Conservation (phyloP, 169 alveolate species). For the Plasmodium berghei region DNA sequence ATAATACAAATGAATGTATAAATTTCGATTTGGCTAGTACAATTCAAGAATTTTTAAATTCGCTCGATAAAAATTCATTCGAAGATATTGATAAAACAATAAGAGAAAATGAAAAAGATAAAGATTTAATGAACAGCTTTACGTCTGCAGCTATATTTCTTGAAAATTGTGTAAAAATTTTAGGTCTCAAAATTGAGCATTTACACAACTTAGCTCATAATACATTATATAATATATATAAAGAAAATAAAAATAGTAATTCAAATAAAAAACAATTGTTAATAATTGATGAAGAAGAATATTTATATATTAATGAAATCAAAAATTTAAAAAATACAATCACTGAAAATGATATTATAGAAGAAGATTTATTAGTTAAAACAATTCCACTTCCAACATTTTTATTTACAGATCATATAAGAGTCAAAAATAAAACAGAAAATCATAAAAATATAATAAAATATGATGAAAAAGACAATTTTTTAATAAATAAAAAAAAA, state of each 20-base stretch:
- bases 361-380: constrained; percentile 51
- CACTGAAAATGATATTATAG: constrained; percentile 22
- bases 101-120: constrained; percentile 26
- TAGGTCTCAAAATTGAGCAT: constrained; percentile 66
- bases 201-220: constrained; percentile 72
- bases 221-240: constrained; percentile 55
- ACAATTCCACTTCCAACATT: constrained; percentile 67
- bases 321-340: constrained; percentile 24
- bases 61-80: constrained; percentile 37
- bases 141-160: constrained; percentile 73
- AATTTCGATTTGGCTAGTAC: constrained; percentile 65
- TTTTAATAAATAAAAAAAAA: background rate
- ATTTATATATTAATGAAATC: constrained; percentile 52
- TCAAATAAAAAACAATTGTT: constrained; percentile 25
- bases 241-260: constrained; percentile 26
- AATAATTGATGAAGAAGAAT: constrained; percentile 55
- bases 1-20: constrained; percentile 55
- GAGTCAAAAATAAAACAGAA: constrained; percentile 5
- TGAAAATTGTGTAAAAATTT: constrained; percentile 71
- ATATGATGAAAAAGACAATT: background rate
- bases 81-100: constrained; percentile 37
- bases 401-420: constrained; percentile 50
- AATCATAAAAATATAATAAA: background rate
- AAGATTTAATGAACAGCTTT: constrained; percentile 38
- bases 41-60: constrained; percentile 44